phyloP scores from a whole-genome alignment of 2,329 filamentous ascomycete species.

The Calonectria pteridis region DNA sequence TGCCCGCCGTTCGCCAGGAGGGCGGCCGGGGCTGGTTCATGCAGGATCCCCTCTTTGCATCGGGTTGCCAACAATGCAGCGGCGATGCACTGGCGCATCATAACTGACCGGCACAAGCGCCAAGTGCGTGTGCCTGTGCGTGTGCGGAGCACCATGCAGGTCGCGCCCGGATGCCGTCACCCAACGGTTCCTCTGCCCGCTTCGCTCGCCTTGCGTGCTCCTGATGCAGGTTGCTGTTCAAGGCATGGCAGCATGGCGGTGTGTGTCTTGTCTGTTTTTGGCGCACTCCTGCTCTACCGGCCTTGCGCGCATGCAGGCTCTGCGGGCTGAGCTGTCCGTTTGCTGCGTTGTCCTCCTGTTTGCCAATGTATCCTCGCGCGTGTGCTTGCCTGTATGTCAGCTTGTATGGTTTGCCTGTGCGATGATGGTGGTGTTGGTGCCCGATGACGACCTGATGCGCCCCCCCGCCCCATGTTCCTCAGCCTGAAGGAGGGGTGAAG shows the following conservation, averaged over 20 bases:
- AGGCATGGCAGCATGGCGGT: conserved; percentile 42
- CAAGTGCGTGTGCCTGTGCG: conserved; percentile 15
- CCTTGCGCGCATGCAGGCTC: conserved; percentile 38
- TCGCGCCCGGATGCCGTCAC: conserved; percentile 36
- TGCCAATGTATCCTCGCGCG: conserved; percentile 33
- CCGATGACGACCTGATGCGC: conserved; percentile 45
- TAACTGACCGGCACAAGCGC: conserved; percentile 35
- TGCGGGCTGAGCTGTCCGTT: conserved; percentile 45
- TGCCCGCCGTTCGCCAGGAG: conserved; percentile 33
- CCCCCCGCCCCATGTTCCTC: conserved; percentile 29
- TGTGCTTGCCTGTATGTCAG: conserved; percentile 22
- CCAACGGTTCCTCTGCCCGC: conserved; percentile 43
- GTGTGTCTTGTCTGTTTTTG: conserved; percentile 32
- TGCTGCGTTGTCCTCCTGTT: conserved; percentile 42
- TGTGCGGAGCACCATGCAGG: conserved; percentile 37
- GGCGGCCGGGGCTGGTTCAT: conserved; percentile 45
- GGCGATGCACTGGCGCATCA: conserved; percentile 38
- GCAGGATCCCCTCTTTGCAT: conserved; percentile 45
- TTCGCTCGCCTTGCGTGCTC: conserved; percentile 40
- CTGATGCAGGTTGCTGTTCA: conserved; percentile 39
- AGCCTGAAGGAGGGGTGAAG: conserved; percentile 26
- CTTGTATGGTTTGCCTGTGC: conserved; percentile 17
- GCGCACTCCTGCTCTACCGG: conserved; percentile 35
- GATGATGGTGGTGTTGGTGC: conserved; percentile 43
- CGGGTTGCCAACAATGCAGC: conserved; percentile 42